Base-by-base conservation (phyloP, 2,329 filamentous ascomycete genomes). In the Gaeumannomyces sp. region DNA sequence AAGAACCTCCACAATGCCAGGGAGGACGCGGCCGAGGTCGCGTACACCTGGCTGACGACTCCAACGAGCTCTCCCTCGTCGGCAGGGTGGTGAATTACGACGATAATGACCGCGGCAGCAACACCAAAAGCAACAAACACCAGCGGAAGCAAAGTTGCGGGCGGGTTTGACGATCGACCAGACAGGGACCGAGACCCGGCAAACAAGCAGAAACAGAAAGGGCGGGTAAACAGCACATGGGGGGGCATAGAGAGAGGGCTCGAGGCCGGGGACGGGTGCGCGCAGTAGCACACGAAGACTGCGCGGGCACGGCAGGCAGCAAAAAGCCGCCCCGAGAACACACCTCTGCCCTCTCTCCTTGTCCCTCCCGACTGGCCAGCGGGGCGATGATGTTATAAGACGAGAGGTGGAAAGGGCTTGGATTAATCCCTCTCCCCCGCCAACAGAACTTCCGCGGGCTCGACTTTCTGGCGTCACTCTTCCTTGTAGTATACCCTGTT, bases 11-110 rank as follows among this genome's bases (percentile, higher is more conserved):
- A 93, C 80, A 96, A 96, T 73, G 92, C 92, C 66, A 89, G 87
- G 77, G 93, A 97, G 76, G 93, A 97, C 74, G 93, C 92, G n/a
- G 92, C 93, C 69, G 92, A 97, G 77, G 84, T 90, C 67, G 92
- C 92, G 31, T 76, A 90, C 67, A 84, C 81, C 72, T 84, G 82
- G 77, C 76, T 91, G 64, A 77, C 69, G 25, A 64, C 59, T 69
- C 66, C 65, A 10, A n/a, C 57, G 25, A 64, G 62, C 62, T 81
- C 78, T 27, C 77, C 79, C 10, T 72, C 76, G 25, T 35, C 62
- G 45, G 10, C 45, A 10, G 45, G 45, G 22, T 53, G 45, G 45
- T 53, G 19, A 45, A 19, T 35, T 35, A 22, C 38, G 38, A 10
- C 14, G n/a, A n/a, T n/a, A 4, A 33, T 27, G 35, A 62, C 13